Evolutionary conservation across 1,284 basidiomycete genomes (phyloP).

Genomic region (Lignosus rhinocerotis): DNA sequence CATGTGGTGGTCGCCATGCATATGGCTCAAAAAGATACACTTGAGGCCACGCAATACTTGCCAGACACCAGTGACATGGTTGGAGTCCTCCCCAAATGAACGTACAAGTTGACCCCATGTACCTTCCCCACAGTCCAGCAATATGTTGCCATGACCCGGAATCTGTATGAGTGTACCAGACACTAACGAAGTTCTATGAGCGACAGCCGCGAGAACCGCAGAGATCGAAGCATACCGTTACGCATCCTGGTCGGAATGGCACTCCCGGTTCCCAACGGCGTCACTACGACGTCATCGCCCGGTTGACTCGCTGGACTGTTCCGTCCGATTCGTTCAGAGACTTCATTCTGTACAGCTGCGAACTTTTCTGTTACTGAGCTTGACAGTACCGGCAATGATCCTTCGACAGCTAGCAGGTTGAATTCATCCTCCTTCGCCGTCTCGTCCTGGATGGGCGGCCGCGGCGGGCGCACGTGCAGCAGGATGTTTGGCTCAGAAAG

Average conservation of each 20-base stretch:
- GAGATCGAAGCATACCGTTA: conserved; percentile 57
- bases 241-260: conserved; percentile 83
- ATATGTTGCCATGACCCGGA: conserved; percentile 65
- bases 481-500: conserved; percentile 42
- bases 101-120: conserved; percentile 88
- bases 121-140: conserved; percentile 92
- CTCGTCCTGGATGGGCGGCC: conserved; percentile 39
- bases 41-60: conserved; percentile 71
- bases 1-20: conserved; percentile 93
- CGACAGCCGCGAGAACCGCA: not conserved
- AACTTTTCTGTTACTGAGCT: conserved; percentile 33
- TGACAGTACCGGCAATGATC: conserved; percentile 34
- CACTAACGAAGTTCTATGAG: conserved; percentile 44
- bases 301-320: conserved; percentile 28
- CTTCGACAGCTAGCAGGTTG: conserved; percentile 41
- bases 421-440: conserved; percentile 42
- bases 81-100: conserved; percentile 65
- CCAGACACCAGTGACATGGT: conserved; percentile 46
- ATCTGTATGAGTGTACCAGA: conserved; percentile 75
- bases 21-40: conserved; percentile 87
- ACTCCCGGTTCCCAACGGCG: conserved; percentile 88
- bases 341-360: conserved; percentile 8
- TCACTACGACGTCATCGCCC: conserved; percentile 70
- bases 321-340: conserved; percentile 5
- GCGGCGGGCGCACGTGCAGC: conserved; percentile 49